phyloP scores from a whole-genome alignment of 192 early-diverging fungal species.

The Backusella morwellensis region DNA sequence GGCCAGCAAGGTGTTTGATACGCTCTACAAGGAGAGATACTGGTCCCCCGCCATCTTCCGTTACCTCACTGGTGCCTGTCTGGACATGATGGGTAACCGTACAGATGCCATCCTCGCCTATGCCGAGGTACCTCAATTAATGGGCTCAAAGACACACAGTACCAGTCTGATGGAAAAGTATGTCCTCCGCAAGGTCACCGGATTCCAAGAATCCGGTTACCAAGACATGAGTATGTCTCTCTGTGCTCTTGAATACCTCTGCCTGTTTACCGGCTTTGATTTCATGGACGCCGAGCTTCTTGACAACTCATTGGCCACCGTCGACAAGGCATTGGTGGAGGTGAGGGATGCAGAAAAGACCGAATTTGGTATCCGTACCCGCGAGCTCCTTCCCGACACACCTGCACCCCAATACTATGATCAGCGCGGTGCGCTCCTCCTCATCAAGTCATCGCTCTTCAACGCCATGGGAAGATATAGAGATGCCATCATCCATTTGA shows the following conservation, averaged over 20 bases:
- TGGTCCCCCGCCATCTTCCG: conserved; percentile 47
- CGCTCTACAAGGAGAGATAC: conserved; percentile 41
- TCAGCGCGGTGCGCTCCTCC: conserved; percentile 37
- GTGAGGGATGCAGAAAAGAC: conserved; percentile 28
- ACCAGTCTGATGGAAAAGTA: conserved; percentile 47
- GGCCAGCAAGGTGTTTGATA: conserved; percentile 37
- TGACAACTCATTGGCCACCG: conserved; percentile 11
- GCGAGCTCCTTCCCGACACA: conserved; percentile 18
- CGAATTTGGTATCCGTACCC: conserved; percentile 25
- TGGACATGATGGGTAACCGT: conserved; percentile 56
- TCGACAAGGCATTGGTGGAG: conserved; percentile 31
- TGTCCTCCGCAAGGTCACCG: conserved; percentile 40
- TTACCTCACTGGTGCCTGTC: conserved; percentile 41
- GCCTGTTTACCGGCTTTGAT: conserved; percentile 43
- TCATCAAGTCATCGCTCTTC: conserved; percentile 47
- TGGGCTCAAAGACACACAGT: conserved; percentile 37
- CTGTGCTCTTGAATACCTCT: conserved; percentile 44
- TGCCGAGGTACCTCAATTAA: conserved; percentile 36
- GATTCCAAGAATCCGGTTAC: conserved; percentile 41
- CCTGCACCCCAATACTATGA: conserved; percentile 31
- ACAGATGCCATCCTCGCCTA: conserved; percentile 72
- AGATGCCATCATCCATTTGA: conserved; percentile 37
- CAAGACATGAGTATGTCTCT: conserved; percentile 42
- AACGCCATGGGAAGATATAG: conserved; percentile 39
- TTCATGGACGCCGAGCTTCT: conserved; percentile 39